Conservation (phyloP, 2,329 filamentous ascomycete species). For the Alternaria burnsii region DNA sequence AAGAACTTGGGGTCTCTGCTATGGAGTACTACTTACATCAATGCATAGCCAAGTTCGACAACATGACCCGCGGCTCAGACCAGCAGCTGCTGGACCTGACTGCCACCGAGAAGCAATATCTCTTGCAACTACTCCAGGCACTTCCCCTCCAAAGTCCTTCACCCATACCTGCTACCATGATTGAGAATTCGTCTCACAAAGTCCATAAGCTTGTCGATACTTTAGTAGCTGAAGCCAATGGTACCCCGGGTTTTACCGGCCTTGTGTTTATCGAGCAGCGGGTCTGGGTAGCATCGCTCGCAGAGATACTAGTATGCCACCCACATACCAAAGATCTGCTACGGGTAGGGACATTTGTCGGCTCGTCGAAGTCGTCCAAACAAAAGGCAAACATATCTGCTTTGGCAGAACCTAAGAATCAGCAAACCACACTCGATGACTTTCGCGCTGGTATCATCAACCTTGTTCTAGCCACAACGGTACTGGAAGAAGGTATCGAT, state of each 20-base stretch:
- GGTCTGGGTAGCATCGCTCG: conserved; percentile 54
- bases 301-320: conserved; percentile 48
- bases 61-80: conserved; percentile 23
- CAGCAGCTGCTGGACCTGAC: conserved; percentile 42
- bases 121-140: conserved; percentile 36
- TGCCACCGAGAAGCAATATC: conserved; percentile 46
- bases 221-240: conserved; percentile 44
- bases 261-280: conserved; percentile 59
- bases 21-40: conserved; percentile 52
- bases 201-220: conserved; percentile 48
- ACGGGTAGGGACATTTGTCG: conserved; percentile 62
- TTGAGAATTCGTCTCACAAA: conserved; percentile 45
- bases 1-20: conserved; percentile 51
- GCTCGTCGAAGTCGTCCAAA: conserved; percentile 55
- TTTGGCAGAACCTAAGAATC: conserved; percentile 57
- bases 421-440: conserved; percentile 62
- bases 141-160: conserved; percentile 18
- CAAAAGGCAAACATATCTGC: conserved; percentile 60
- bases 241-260: conserved; percentile 46
- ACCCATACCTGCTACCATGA: conserved; percentile 13
- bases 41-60: conserved; percentile 45
- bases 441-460: conserved; percentile 63
- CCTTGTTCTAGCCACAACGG: conserved; percentile 66
- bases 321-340: conserved; percentile 46
- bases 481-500: conserved; percentile 69